Evolutionary conservation across 495 filamentous ascomycete genomes (phyloP), one percentile per base, ranked within the genome.

Genomic region (Penicillium waksmanii): DNA sequence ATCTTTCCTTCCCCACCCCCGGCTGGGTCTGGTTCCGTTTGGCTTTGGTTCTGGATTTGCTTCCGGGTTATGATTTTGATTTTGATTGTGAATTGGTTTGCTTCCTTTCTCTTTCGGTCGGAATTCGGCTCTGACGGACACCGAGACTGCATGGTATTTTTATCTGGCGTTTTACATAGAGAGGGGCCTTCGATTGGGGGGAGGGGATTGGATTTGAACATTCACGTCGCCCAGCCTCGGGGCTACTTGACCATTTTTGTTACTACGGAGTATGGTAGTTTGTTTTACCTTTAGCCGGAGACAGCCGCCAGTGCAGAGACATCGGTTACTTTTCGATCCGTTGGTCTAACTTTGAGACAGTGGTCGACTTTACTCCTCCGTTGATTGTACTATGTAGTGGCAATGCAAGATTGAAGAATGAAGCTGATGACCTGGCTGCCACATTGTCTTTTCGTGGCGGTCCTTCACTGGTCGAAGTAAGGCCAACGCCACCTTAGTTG

Each of bases 161-260:
- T 44, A 5, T 44, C n/a, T 17, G 42, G 42, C 17, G 42, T 44
- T 44, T 44, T 44, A 44, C 42, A 19, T 44, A 44, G 42, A 44
- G n/a, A n/a, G 15, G 15, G 36, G 9, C 15, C 10, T 38, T 38
- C 0, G 36, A 9, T 38, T 38, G 36, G 36, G 36, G 36, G 36
- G 11, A 12, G 4, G 4, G 36, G 15, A 9, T 13, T n/a, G 36
- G 36, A 38, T 38, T 38, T 31, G 27, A 31, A 31, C 8, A 1
- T 31, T 31, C 27, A 31, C 27, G 27, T 23, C 23, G 23, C 23
- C 23, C 23, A 23, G 27, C 6, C 5, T 31, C 27, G 27, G 27
- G 27, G 27, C 27, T 31, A 9, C 27, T 31, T 31, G 27, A 31
- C 27, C 8, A 31, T 5, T 2, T 25, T 25, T 5, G 25, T 25